Conservation (phyloP, 805 yeast genomes). For the Kluyveromyces aestuarii region DNA sequence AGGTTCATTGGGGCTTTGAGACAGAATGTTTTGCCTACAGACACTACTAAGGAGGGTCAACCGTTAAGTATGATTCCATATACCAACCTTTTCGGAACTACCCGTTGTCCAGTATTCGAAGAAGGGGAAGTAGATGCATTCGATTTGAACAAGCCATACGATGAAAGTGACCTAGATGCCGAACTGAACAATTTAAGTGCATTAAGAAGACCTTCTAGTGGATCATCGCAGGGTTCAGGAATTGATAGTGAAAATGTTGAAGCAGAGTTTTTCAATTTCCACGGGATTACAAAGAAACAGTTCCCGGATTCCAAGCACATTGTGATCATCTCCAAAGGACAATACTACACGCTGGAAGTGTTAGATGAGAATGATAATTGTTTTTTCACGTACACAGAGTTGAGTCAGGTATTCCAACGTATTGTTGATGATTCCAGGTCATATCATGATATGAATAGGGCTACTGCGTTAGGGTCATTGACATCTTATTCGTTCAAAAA, state of each 20-base stretch:
- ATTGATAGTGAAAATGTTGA: conserved; percentile 2
- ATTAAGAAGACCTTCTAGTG: conserved; percentile 1
- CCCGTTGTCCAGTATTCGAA: conserved; percentile 41
- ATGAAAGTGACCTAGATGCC: conserved; percentile 32
- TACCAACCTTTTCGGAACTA: conserved; percentile 57
- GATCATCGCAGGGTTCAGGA: conserved; percentile 7
- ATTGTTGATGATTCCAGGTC: conserved; percentile 61
- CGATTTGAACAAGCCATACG: conserved; percentile 36
- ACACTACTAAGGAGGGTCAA: conserved; percentile 41
- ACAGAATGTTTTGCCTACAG: conserved; percentile 45
- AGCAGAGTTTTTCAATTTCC: conserved; percentile 13
- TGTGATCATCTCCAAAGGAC: conserved; percentile 68
- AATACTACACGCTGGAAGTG: conserved; percentile 82
- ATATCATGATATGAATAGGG: conserved; percentile 51
- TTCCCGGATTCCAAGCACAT: conserved; percentile 62
- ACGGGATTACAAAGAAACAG: conserved; percentile 68
- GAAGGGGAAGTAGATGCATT: conserved; percentile 23
- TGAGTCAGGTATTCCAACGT: conserved; percentile 53
- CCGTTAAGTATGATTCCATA: conserved; percentile 65
- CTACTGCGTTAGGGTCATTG: conserved; percentile 67
- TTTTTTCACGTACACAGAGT: conserved; percentile 55
- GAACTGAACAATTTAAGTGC: conserved; percentile 18
- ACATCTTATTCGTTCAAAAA: conserved; percentile 79
- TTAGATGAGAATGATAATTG: conserved; percentile 59
- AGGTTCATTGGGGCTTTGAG: conserved; percentile 57